Conservation (phyloP, 495 filamentous ascomycete species). For the Penicillium goetzii region DNA sequence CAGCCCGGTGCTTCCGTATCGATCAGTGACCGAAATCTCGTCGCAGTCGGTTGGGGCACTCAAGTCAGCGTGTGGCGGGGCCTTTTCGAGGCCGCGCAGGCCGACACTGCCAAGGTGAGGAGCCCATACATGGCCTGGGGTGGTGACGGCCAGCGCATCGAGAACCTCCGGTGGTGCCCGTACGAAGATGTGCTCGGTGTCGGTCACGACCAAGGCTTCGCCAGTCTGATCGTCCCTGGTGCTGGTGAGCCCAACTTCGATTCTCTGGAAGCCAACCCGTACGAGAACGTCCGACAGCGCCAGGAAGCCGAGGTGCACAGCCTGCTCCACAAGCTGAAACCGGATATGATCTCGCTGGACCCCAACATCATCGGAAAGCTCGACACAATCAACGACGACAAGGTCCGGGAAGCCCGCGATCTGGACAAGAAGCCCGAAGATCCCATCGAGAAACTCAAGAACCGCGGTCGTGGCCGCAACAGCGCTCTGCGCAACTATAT, state of each 20-base stretch:
- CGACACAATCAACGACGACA: constrained; percentile 73
- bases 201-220: constrained; percentile 83
- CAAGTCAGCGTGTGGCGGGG: constrained; percentile 87
- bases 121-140: constrained; percentile 94
- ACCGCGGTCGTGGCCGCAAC: constrained; percentile 89
- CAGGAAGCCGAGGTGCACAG: constrained; percentile 90
- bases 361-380: constrained; percentile 88
- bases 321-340: constrained; percentile 89
- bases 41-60: constrained; percentile 91
- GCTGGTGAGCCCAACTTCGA: constrained; percentile 97
- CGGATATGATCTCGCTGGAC: constrained; percentile 95
- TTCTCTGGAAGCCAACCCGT: constrained; percentile 91
- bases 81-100: constrained; percentile 70
- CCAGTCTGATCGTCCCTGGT: constrained; percentile 85
- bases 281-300: constrained; percentile 89
- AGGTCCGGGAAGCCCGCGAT: constrained; percentile 72
- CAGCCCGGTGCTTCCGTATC: constrained; percentile 82
- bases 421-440: constrained; percentile 74
- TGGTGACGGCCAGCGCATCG: constrained; percentile 79
- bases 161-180: constrained; percentile 87
- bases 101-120: constrained; percentile 76
- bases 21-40: constrained; percentile 85
- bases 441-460: constrained; percentile 67
- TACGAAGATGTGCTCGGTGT: constrained; percentile 91
- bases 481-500: constrained; percentile 82